Evolutionary conservation across 345 rosid species (phyloP), one percentile per base, ranked within the genome.

Genomic region (rapeseed (Brassica napus)): DNA sequence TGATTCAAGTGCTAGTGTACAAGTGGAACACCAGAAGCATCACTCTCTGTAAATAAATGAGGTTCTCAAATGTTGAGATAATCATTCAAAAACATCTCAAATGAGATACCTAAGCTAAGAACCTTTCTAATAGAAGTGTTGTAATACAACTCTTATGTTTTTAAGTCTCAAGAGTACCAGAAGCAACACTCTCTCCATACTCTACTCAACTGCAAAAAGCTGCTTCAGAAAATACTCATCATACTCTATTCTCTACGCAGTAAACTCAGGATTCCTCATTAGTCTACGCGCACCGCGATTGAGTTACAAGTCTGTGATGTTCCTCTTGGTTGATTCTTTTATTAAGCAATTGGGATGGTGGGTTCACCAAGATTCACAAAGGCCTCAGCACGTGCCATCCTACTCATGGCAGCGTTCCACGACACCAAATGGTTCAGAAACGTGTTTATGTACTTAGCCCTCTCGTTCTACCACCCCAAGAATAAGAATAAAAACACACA

Each of bases 361-460:
- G 98, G 97, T 81, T 94, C 94, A 0, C 89, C 89, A 74, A 94
- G 85, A 85, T 94, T 94, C 66, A 92, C 94, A 70, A 92, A 92
- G 59, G 97, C 88, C 84, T 90, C 97, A 0, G 97, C 95, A 57
- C 91, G 97, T n/a, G 86, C 90, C 88, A 94, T 87, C 23, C 97
- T 83, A 26, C 83, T 84, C 83, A 84, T 90, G 47, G 90, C 97
- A 9, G 86, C 85, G 47, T 90, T 83, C 98, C 98, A 92, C 2
- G 98, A 94, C 35, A 94, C 92, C 28, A 94, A 97, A 72, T 94
- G 89, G 82, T 91, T 79, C 90, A 94, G 80, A 73, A 86, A 94
- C n/a, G 76, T 83, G 39, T 87, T 89, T 64, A 88, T 87, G 12
- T 94, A 92, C 70, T 82, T 87, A 62, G 26, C 89, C 81, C 82